Conservation (phyloP, 495 filamentous ascomycete species). For the Paragyromitra xinjiangensis region DNA sequence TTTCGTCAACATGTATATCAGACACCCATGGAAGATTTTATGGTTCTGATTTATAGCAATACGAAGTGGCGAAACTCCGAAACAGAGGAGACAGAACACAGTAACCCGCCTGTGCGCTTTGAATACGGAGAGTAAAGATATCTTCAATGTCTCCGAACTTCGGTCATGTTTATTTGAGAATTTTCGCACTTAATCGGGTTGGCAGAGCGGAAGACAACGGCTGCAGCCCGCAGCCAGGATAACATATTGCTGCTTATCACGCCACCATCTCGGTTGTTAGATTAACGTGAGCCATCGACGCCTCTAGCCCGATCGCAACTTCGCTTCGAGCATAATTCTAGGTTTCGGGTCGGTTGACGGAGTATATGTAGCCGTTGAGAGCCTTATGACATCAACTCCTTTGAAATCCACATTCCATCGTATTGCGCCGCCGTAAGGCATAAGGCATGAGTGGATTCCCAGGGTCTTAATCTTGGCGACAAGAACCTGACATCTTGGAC, state of each 20-base stretch:
- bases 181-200: not conserved
- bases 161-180: not conserved
- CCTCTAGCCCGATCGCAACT: not conserved
- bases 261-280: not conserved
- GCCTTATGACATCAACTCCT: not conserved
- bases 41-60: not conserved
- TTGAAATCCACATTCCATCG: not conserved
- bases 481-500: not conserved
- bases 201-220: not conserved
- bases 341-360: not conserved
- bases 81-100: not conserved
- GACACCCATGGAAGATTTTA: not conserved
- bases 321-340: not conserved
- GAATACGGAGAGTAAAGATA: not conserved
- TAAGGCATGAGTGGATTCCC: not conserved
- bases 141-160: not conserved
- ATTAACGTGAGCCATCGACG: not conserved
- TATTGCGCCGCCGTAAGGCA: not conserved
- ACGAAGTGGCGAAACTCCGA: not conserved
- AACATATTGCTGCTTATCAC: not conserved
- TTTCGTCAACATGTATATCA: not conserved
- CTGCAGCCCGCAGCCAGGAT: not conserved
- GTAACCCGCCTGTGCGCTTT: not conserved
- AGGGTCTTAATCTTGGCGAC: not conserved
- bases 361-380: not conserved